phyloP scores from a whole-genome alignment of 129 eudicot genomes.

The Lactuca saligna region DNA sequence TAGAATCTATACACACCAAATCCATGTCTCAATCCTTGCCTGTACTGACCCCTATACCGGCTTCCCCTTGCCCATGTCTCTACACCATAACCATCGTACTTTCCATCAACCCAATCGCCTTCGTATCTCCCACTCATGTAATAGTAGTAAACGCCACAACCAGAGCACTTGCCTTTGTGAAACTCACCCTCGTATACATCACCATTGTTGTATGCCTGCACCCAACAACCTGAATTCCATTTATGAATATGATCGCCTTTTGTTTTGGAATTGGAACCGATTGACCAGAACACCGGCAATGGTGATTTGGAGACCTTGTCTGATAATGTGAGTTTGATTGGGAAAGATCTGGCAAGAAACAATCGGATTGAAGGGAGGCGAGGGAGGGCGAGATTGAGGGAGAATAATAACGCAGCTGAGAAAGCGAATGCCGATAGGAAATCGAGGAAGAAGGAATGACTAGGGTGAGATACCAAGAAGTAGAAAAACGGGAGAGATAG shows the following conservation, averaged over 20 bases:
- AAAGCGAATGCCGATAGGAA: conserved; percentile 78
- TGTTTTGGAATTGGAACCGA: conserved; percentile 57
- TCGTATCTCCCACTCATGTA: conserved; percentile 93
- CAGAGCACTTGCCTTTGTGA: conserved; percentile 88
- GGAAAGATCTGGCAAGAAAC: conserved; percentile 66
- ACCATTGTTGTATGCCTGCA: conserved; percentile 84
- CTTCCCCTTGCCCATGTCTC: conserved; percentile 98
- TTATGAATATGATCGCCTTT: conserved; percentile 47
- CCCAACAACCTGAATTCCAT: conserved; percentile 74
- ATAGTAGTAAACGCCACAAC: conserved; percentile 92
- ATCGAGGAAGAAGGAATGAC: conserved; percentile 68
- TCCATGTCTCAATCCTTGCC: conserved; percentile 86
- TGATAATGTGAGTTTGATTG: conserved; percentile 43
- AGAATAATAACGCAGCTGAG: conserved; percentile 73
- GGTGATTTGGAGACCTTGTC: conserved; percentile 39
- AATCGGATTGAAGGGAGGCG: conserved; percentile 77
- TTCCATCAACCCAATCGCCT: conserved; percentile 97
- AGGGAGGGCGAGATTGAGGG: conserved; percentile 85
- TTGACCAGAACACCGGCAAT: conserved; percentile 88
- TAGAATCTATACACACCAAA: conserved; percentile 88
- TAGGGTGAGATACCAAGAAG: conserved; percentile 75
- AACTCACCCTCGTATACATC: conserved; percentile 98
- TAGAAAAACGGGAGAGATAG: conserved; percentile 81
- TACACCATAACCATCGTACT: conserved; percentile 92
- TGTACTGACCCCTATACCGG: conserved; percentile 83